A percentile compares a stretch with the other conserved stretches of the same genome.
These are phyloP conservation scores for Heimioporus sp. DNA, from an alignment of 768 basidiomycete species.

Conservation along the genomic window DNA sequence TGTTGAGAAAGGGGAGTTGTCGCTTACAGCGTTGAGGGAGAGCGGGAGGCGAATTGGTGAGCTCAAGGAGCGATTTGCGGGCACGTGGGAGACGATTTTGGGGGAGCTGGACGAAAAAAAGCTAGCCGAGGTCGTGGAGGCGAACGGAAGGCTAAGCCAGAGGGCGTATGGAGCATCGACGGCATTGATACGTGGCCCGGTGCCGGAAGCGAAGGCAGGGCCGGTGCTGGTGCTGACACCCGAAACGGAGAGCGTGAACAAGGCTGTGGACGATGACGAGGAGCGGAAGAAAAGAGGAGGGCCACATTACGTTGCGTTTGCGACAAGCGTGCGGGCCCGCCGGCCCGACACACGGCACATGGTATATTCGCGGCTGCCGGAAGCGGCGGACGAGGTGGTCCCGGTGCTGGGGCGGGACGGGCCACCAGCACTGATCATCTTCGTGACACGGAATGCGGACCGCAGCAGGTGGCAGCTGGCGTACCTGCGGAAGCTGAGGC, in stretches of 20 bases:
- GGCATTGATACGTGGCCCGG: constrained; percentile 44
- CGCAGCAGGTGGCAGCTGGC: constrained; percentile 51
- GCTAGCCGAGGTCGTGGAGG: constrained; percentile 31
- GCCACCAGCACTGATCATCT: constrained; percentile 34
- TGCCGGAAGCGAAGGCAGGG: constrained; percentile 30
- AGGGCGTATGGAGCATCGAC: constrained; percentile 48
- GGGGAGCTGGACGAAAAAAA: constrained; percentile 25
- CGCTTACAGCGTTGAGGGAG: constrained; percentile 34
- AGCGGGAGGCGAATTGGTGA: constrained; percentile 46
- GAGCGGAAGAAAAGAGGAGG: no score
- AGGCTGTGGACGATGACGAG: no score
- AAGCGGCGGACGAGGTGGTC: no score
- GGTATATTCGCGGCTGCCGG: no score
- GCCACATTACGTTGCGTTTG: no score
- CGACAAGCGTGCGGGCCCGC: no score
- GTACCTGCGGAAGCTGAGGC: constrained; percentile 32
- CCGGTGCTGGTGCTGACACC: constrained; percentile 47
- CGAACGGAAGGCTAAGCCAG: constrained; percentile 41
- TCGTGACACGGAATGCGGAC: constrained; percentile 59
- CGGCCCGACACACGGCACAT: no score
- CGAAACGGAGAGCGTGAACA: no score
- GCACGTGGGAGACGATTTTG: constrained; percentile 43
- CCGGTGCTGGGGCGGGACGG: no score
- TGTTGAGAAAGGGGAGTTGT: constrained; percentile 42
- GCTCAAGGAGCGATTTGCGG: constrained; percentile 53